phyloP scores from a whole-genome alignment of 305 asterid species.

The Salvia sclarea region DNA sequence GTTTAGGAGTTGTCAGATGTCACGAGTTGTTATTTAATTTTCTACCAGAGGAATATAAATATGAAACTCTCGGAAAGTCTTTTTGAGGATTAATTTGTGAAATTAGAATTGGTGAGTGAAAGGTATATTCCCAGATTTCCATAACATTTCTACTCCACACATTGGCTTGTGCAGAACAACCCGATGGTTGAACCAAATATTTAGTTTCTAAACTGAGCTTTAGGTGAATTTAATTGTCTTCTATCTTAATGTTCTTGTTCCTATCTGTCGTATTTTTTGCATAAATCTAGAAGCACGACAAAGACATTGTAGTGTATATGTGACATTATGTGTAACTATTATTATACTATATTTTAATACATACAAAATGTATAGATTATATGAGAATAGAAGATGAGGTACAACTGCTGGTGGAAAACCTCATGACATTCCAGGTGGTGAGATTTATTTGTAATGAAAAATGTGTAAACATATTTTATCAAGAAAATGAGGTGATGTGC shows the following conservation, averaged over 20 bases:
- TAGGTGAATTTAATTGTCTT: too few relatives aligned
- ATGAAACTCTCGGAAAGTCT: neutral
- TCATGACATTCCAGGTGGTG: neutral
- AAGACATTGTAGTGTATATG: neutral
- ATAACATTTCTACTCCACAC: neutral
- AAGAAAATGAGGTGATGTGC: neutral
- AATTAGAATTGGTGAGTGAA: neutral
- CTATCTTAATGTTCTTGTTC: neutral
- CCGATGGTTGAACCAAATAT: neutral
- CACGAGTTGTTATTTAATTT: neutral
- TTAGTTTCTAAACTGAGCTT: too few relatives aligned
- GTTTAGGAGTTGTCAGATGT: neutral
- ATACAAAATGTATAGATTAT: too few relatives aligned
- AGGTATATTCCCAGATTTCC: neutral
- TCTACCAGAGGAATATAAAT: too few relatives aligned
- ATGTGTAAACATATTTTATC: neutral
- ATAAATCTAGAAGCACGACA: neutral
- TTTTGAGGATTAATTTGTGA: neutral
- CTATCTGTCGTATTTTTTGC: neutral
- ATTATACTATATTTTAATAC: too few relatives aligned
- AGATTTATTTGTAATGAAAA: neutral
- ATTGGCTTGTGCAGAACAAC: neutral
- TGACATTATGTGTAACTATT: too few relatives aligned
- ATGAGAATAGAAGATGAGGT: neutral
- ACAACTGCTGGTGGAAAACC: neutral